Evolutionary conservation across 176 grass and related monocot species (phyloP), one percentile per base, ranked within the genome.

Genomic region (Aegilops umbellulata): DNA sequence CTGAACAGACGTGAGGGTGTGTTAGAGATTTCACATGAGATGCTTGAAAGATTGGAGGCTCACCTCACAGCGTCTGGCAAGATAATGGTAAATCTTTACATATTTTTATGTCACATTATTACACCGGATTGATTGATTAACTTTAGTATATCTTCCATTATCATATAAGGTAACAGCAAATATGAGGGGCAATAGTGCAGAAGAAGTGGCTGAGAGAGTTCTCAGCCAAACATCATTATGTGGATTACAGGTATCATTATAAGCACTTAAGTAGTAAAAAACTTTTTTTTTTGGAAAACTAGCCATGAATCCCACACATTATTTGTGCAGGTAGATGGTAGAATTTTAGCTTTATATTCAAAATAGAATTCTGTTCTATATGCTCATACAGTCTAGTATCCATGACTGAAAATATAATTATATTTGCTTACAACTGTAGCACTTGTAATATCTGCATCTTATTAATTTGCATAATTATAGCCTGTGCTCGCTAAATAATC

Each of bases 41-140:
- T 99, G 82, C 97, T 96, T 77, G 97, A 99, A 90, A 94, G 97
- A 91, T 78, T 99, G 42, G 97, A 99, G 78, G 97, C 97, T 76
- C 97, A 99, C 83, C 92, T 99, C 71, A 85, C 65, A 91, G 94
- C 97, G 9, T 88, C 89, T 83, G 74, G 85, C 39, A 71, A 94
- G 22, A 68, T 96, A 55, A 91, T 95, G 94, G 97, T 99, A 88
- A 61, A 66, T 44, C 10, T 73, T 74, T 68, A 72, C 30, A 29
- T 81, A n/a, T 19, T 17, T 57, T 75, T 70, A 62, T 82, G 13
- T 32, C 91, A 15, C 12, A 87, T 88, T 16, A 69, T 78, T 55
- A 49, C 27, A n/a, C 42, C 22, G 0, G 17, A 8, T 84, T 88
- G 34, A 57, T 70, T 70, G 31, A 35, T 79, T 64, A 87, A 71